Conservation (phyloP, 2,329 filamentous ascomycete species). For the Huntiella abstrusa region DNA sequence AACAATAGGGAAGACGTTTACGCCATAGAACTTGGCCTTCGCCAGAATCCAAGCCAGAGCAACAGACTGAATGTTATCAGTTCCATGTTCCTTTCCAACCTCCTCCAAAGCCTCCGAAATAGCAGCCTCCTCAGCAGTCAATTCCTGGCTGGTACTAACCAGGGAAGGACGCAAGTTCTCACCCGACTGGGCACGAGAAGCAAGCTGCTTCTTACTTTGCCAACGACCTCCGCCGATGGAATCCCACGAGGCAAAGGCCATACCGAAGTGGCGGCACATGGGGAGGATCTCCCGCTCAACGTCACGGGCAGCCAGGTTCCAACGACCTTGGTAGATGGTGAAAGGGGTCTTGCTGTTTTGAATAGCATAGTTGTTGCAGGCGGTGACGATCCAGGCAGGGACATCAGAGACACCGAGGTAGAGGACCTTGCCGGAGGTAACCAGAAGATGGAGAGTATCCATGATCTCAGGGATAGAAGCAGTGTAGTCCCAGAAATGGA, state of each 20-base stretch:
- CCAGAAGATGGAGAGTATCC: constrained; percentile 23
- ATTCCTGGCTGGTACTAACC: constrained; percentile 17
- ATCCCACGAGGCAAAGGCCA: constrained; percentile 42
- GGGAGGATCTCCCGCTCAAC: constrained; percentile 25
- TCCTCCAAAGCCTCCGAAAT: constrained; percentile 39
- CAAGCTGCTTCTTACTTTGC: constrained; percentile 22
- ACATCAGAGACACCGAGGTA: constrained; percentile 24
- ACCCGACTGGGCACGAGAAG: constrained; percentile 17
- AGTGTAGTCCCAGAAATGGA: constrained; percentile 27
- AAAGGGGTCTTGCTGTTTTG: constrained; percentile 20
- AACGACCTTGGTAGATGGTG: constrained; percentile 22
- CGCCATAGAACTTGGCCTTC: constrained; percentile 22
- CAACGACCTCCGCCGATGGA: constrained; percentile 34
- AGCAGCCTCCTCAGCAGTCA: constrained; percentile 26
- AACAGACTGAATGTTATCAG: constrained; percentile 38
- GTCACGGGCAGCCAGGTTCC: constrained; percentile 19
- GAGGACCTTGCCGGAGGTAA: constrained; percentile 23
- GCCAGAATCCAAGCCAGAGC: constrained; percentile 32
- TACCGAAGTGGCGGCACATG: constrained; percentile 23
- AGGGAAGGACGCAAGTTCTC: constrained; percentile 22
- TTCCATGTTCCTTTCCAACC: constrained; percentile 36
- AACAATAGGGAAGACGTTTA: constrained; percentile 33
- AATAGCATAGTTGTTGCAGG: constrained; percentile 22
- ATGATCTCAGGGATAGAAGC: constrained; percentile 25
- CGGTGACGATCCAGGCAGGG: constrained; percentile 23